Base-by-base conservation (phyloP, 345 rosid species). In the Salix caprea region DNA sequence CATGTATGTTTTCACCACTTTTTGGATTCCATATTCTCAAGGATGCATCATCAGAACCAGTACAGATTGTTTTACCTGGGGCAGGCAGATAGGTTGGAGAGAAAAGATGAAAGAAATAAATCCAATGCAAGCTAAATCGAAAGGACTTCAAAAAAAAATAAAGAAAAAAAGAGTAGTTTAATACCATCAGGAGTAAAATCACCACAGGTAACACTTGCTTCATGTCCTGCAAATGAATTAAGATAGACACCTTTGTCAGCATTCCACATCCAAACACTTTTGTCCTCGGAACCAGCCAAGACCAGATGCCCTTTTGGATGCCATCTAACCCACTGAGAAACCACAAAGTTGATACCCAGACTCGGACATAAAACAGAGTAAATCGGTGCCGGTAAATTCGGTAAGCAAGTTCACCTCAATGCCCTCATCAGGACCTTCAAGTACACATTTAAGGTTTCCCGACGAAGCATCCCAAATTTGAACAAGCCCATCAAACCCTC, bases 141-240 rank as follows among this genome's bases (percentile, higher is more conserved):
- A 62, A 73, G 19, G 32, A 36, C 37, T 46, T 66, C 14, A 11
- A 73, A 14, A 21, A 26, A 26, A 6, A 16, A 32, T 12, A 19
- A 0, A 56, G 30, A 11, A 48, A 65, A 62, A 68, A 74, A 77
- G 70, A 74, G 50, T 69, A 42, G 58, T 70, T 77, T 48, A 67
- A 72, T 90, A 95, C 99, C 97, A 70, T 96, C 97, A 71, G 97
- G 95, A 5, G 97, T 96, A 76, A 93, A 95, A 88, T 89, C 97
- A 82, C 99, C 99, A 80, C 98, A 93, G 28, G 96, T 88, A 7
- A 93, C 96, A 56, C 80, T 85, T 26, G 78, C 80, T 13, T 89
- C 88, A 68, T 95, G 99, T n/a, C 99, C 97, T 1, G 90, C 81
- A 83, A 93, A 95, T 81, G 87, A 88, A 76, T 86, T 88, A 32